Evolutionary conservation across 768 basidiomycete species (phyloP), one percentile per base, ranked within the genome.

Genomic region (Daedaleopsis nitida): DNA sequence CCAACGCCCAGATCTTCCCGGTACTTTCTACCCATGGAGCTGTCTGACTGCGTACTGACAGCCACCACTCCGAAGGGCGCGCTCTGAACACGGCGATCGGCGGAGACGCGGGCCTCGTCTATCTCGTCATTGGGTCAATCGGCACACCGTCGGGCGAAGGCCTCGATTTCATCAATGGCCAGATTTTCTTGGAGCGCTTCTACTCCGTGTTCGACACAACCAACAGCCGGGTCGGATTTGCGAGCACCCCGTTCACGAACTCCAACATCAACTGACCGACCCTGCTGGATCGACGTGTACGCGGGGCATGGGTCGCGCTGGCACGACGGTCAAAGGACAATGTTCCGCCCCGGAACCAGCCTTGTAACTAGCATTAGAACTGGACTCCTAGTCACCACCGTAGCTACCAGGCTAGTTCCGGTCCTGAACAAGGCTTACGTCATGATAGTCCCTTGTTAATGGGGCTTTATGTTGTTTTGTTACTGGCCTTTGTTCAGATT

Each of bases 161-260:
- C 14, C 70, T 85, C 16, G 81, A 84, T 72, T 84, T 85, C 63
- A 76, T 86, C 69, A 78, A 83, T 69, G 82, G 84, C n/a, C 76
- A 75, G 66, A 66, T 72, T 5, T 86, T 84, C 78, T 75, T 86
- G 24, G 78, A 83, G 72, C 83, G 87, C 13, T 88, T 84, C 80
- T 87, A 88, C 75, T 78, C 81, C 35, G 86, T 86, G 38, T 88
- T 74, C 67, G 87, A 89, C 68, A 85, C 86, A 45, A 70, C 78
- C 48, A 83, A 84, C 74, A 72, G 70, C 51, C 82, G 76, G 16
- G 77, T 87, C 58, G 85, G 86, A 19, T 76, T 87, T 59, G 85
- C 86, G 5, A 82, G 76, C 27, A 86, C 65, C 35, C 69, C 69
- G 59, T 82, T 76, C 71, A 87, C 86, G 0, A 59, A 66, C 17